Conservation (phyloP, 75 land plant species). For the Pseudotsuga menziesii region DNA sequence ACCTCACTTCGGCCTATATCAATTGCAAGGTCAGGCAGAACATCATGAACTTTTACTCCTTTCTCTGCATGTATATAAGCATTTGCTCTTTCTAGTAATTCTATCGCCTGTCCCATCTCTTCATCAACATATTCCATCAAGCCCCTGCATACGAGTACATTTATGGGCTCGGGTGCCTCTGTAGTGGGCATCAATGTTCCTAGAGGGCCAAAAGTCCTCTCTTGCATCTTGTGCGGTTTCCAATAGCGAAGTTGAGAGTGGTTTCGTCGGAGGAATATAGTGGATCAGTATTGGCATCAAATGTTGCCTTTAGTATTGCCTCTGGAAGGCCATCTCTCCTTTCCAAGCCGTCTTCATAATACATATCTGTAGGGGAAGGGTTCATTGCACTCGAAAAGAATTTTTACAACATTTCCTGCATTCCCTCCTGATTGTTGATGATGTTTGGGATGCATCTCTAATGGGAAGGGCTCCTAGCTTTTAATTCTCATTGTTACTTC, state of each 20-base stretch:
- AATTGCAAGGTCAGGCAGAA: too few species aligned
- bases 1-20: too few species aligned
- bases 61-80: neutral
- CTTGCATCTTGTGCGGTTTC: constrained; percentile 9
- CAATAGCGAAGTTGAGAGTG: neutral
- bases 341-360: constrained; percentile 1
- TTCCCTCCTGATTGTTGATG: constrained; percentile 14
- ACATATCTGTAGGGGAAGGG: constrained; percentile 12
- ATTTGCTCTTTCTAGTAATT: neutral
- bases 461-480: constrained; percentile 12
- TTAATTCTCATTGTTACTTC: constrained; percentile 10
- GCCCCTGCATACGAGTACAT: neutral
- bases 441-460: constrained; percentile 6
- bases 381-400: constrained; percentile 6
- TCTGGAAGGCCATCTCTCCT: constrained; percentile 8
- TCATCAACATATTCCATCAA: neutral
- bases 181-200: constrained; percentile 6
- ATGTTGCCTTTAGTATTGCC: constrained; percentile 2
- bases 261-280: constrained; percentile 13
- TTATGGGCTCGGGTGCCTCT: neutral
- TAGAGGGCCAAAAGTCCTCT: constrained; percentile 7
- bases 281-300: neutral
- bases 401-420: neutral
- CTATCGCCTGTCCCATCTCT: too few species aligned
- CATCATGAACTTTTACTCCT: neutral